A percentile compares a stretch with the other conserved stretches of the same genome.
Evolutionary conservation across 495 filamentous ascomycete species (phyloP).

Genomic region (Platismatia glauca): DNA sequence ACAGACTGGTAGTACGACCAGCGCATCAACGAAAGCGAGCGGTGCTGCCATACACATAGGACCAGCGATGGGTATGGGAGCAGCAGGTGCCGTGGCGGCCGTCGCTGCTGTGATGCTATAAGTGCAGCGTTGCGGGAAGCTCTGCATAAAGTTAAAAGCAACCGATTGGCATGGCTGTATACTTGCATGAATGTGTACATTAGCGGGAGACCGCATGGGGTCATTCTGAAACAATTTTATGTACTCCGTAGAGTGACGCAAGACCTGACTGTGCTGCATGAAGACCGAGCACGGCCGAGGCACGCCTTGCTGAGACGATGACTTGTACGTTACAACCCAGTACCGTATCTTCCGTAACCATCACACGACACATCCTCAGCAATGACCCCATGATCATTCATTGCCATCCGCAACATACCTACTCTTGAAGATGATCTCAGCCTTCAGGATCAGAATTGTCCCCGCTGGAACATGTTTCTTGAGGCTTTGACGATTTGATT

Average conservation of each 20-base stretch:
- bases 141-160: not conserved
- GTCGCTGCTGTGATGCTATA: not conserved
- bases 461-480: not conserved
- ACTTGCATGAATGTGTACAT: not conserved
- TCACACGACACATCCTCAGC: not conserved
- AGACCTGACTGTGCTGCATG: not conserved
- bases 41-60: not conserved
- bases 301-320: not conserved
- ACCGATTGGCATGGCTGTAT: not conserved
- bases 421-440: too few relatives aligned
- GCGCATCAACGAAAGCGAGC: not conserved
- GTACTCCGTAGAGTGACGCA: not conserved
- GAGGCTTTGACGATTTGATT: not conserved
- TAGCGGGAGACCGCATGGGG: not conserved
- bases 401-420: not conserved
- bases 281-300: conserved; percentile 1
- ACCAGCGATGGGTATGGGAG: conserved; percentile 6
- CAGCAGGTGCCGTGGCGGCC: not conserved
- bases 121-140: not conserved
- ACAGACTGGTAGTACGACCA: not conserved
- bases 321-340: not conserved
- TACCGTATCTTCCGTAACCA: not conserved
- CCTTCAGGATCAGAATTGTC: not conserved
- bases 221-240: not conserved
- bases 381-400: not conserved